Percentiles rank a stretch among this genome's conserved stretches.
These are phyloP conservation scores for Cucurbitaria berberidis DNA, from an alignment of 2,329 filamentous ascomycete genomes.

Conservation along the genomic window DNA sequence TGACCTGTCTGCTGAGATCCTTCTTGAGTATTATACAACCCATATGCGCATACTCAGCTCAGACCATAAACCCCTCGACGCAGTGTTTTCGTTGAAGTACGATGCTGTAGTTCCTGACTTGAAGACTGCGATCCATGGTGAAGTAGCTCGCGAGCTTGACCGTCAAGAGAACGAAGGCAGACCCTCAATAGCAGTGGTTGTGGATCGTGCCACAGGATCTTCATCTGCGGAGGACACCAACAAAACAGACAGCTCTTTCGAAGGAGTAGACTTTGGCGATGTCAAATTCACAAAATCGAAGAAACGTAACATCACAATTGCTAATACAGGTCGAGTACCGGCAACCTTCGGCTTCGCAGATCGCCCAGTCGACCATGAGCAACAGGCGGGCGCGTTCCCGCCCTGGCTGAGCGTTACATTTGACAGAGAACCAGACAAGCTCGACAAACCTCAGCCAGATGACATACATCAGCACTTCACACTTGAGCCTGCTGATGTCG, in stretches of 20 bases:
- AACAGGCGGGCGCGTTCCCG: constrained; percentile 54
- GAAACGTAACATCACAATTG: constrained; percentile 76
- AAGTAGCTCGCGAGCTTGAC: constrained; percentile 87
- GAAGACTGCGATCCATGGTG: constrained; percentile 81
- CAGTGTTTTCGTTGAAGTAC: constrained; percentile 82
- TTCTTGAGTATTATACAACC: constrained; percentile 76
- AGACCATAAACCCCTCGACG: constrained; percentile 90
- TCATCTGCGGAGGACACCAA: constrained; percentile 21
- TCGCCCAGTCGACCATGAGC: constrained; percentile 62
- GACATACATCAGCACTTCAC: constrained; percentile 61
- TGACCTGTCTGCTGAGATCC: constrained; percentile 62
- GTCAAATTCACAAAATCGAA: constrained; percentile 72
- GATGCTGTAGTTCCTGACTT: constrained; percentile 85
- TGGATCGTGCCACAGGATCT: constrained; percentile 62
- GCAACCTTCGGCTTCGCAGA: constrained; percentile 83
- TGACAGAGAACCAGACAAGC: constrained; percentile 56
- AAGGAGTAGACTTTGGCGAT: constrained; percentile 79
- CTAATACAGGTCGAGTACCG: constrained; percentile 85
- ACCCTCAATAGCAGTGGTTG: constrained; percentile 80
- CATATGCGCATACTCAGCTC: constrained; percentile 91
- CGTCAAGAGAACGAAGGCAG: constrained; percentile 89
- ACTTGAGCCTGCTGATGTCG: constrained; percentile 84
- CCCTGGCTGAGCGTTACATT: constrained; percentile 76
- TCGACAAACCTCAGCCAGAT: constrained; percentile 31
- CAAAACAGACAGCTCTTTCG: constrained; percentile 48